Evolutionary conservation across 345 rosid genomes (phyloP), one percentile per base, ranked within the genome.

Genomic region (Pseudoturritis turrita): DNA sequence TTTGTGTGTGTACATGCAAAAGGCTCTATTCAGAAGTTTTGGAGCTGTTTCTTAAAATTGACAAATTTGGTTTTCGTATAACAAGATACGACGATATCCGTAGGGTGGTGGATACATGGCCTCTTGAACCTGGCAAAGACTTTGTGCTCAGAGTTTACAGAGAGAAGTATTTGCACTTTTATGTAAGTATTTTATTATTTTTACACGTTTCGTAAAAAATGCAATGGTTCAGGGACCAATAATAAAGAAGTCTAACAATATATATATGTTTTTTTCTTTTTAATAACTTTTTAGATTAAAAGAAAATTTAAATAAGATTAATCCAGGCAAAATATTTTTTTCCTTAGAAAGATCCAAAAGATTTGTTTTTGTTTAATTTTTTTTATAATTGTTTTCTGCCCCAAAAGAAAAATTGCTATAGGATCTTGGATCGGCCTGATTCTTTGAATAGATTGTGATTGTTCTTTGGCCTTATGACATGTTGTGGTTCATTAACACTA

Each of bases 81-180:
- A 36, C 12, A 13, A 58, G 17, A 57, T n/a, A 54, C 21, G 3
- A 28, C 6, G 59, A 54, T 14, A n/a, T 54, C 21, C 59, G 59
- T 54, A 39, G 4, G 7, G 37, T 4, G 21, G 15, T 54, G 33
- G 56, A 54, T 28, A 11, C 5, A 21, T 58, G 63, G 63, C 63
- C 63, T 36, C 63, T 36, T 58, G 11, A 58, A 58, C 63, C 63
- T 58, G 45, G 45, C 45, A 58, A 36, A 58, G 17, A 58, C 29
- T 36, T 58, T 58, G 45, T 58, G 17, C 8, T 58, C 2, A 36
- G 3, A 58, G 6, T 58, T 3, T 58, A 58, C 29, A 58, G 10
- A 36, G 63, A 36, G 3, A 58, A 58, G 45, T 58, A 58, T 36
- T 21, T 58, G 13, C 63, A 46, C 10, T 36, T 58, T 21, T 58